Conservation (phyloP, 2,329 filamentous ascomycete species). For the Claviceps humidiphila region DNA sequence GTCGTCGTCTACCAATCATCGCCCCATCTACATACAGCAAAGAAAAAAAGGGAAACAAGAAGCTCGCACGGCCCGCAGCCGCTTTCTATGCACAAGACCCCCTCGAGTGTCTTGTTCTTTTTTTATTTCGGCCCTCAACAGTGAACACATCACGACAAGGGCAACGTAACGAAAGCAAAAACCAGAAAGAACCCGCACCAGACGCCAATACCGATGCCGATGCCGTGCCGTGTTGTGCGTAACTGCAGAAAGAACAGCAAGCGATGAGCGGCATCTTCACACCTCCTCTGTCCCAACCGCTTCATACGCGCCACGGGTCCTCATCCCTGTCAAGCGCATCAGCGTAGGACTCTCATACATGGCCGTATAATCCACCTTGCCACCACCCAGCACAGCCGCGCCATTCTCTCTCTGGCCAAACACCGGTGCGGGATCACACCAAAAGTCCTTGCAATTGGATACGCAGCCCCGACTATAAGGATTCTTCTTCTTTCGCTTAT, state of each 20-base stretch:
- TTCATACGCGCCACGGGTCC: conserved; percentile 47
- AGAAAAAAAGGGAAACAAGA: background rate
- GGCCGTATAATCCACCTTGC: conserved; percentile 70
- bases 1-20: background rate
- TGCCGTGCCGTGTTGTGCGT: background rate
- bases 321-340: conserved; percentile 43
- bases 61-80: background rate
- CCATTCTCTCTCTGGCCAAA: conserved; percentile 66
- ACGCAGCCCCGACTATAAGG: conserved; percentile 74
- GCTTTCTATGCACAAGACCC: background rate
- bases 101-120: background rate
- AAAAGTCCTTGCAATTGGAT: conserved; percentile 93
- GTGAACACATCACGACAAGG: background rate
- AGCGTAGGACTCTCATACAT: conserved; percentile 76
- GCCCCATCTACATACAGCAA: background rate
- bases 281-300: conserved; percentile 43
- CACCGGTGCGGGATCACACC: conserved; percentile 76
- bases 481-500: conserved; percentile 51
- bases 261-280: conserved; percentile 7
- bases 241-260: no score
- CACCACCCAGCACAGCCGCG: conserved; percentile 61
- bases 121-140: background rate
- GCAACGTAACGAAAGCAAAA: background rate
- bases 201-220: background rate
- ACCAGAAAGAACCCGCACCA: background rate